phyloP scores from a whole-genome alignment of 2,329 filamentous ascomycete species.

The Talaromyces pinophilus region DNA sequence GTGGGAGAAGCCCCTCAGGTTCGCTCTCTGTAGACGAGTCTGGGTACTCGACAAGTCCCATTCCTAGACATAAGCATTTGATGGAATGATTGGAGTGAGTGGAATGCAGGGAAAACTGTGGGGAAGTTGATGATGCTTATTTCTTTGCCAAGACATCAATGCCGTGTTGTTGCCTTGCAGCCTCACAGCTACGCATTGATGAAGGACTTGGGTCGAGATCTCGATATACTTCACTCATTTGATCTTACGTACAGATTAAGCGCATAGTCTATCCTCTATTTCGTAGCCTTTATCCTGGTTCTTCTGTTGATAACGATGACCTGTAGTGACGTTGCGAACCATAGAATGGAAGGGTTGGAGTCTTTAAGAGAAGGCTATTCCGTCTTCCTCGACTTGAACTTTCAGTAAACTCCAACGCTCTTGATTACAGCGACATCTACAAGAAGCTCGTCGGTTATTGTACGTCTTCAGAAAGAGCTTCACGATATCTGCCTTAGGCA shows the following conservation, averaged over 20 bases:
- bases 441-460: neutral
- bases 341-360: neutral
- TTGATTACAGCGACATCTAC: neutral
- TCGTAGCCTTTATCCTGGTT: neutral
- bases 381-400: neutral
- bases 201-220: neutral
- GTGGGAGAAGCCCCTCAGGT: constrained; percentile 21
- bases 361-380: neutral
- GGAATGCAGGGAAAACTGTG: constrained; percentile 25
- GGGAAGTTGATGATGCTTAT: constrained; percentile 11
- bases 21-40: constrained; percentile 45
- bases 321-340: constrained; percentile 13
- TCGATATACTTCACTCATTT: neutral
- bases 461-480: constrained; percentile 8
- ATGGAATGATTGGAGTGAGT: constrained; percentile 19
- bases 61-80: constrained; percentile 32
- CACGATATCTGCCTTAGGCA: constrained; percentile 14
- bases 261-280: neutral
- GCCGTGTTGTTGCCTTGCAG: neutral
- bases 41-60: constrained; percentile 68
- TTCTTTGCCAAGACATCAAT: constrained; percentile 13
- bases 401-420: neutral
- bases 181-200: neutral
- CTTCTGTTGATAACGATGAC: neutral
- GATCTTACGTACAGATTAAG: neutral